Base-by-base conservation (phyloP, 768 basidiomycete species). In the Thelephora ganbajun region DNA sequence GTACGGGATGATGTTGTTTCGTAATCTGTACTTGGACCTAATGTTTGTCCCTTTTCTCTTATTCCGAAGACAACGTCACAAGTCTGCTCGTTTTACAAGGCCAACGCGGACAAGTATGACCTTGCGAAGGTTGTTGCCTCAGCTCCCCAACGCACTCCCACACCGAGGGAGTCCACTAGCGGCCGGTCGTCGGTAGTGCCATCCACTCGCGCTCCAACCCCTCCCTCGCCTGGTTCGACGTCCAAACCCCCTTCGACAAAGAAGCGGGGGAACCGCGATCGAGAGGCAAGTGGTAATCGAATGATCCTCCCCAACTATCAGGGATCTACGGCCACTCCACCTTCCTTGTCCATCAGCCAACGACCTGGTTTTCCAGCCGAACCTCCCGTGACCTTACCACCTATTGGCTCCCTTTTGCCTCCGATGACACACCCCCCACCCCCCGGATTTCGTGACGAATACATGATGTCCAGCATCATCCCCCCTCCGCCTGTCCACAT, bases 41-140 rank as follows among this genome's bases (percentile, higher is more conserved):
- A 41, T 41, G 46, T 47, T 37, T 49, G 35, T 36, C 49, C 50
- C 16, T 45, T 45, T 33, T 41, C 39, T 22, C 14, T 41, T 22
- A 41, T 14, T 48, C 47, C 23, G 50, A 45, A 79, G 78, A 78
- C 76, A 23, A 70, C 69, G 14, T 63, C 69, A 9, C 77, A 79
- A 66, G 73, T 77, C 44, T 69, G 62, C 52, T 67, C 70, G 50
- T 79, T 68, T 56, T 77, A 73, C 59, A 69, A 64, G 52, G 58
- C 62, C 36, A 68, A 77, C 51, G 51, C 60, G 23, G 63, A 53
- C 11, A 64, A 67, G 20, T 60, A 75, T 43, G 61, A 68, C 46
- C 59, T 76, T 9, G 67, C 61, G 42, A 58, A 59, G 44, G 60
- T 71, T n/a, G 69, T 60, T 23, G 66, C 67, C 11, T 53, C 43